Conservation (phyloP, 2,329 filamentous ascomycete genomes). For the Colletotrichum agaves region DNA sequence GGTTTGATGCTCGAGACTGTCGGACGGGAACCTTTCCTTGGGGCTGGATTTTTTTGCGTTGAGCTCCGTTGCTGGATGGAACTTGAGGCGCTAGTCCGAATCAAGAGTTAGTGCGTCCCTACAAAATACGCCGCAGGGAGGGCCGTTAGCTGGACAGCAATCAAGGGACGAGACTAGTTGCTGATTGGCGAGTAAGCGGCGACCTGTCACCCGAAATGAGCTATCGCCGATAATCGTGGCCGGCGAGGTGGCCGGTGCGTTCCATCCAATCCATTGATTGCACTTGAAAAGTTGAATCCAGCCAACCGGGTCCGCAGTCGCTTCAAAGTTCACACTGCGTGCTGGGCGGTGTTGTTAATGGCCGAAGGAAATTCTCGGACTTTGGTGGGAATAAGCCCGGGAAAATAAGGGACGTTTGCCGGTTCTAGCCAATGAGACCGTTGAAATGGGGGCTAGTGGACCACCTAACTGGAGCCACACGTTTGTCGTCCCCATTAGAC, state of each 20-base stretch:
- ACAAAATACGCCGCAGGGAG: conserved; percentile 39
- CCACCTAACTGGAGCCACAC: too few relatives aligned
- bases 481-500: too few relatives aligned
- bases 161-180: neutral
- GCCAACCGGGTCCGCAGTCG: conserved; percentile 22
- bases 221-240: conserved; percentile 30
- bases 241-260: conserved; percentile 15
- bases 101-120: conserved; percentile 41
- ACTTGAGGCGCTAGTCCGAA: conserved; percentile 47
- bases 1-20: conserved; percentile 43
- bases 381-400: conserved; percentile 33
- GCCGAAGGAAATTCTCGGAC: conserved; percentile 35
- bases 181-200: neutral
- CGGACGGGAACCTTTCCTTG: conserved; percentile 49
- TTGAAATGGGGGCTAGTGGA: neutral
- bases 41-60: conserved; percentile 56
- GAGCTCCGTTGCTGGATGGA: conserved; percentile 52
- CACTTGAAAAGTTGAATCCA: neutral
- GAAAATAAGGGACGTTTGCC: conserved; percentile 31
- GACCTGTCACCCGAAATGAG: neutral
- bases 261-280: neutral
- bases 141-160: conserved; percentile 21
- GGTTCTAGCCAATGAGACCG: conserved; percentile 10
- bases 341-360: conserved; percentile 5
- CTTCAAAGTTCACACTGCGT: neutral